Evolutionary conservation across 139 green algal species (phyloP).

Genomic region (Pleodorina starrii): DNA sequence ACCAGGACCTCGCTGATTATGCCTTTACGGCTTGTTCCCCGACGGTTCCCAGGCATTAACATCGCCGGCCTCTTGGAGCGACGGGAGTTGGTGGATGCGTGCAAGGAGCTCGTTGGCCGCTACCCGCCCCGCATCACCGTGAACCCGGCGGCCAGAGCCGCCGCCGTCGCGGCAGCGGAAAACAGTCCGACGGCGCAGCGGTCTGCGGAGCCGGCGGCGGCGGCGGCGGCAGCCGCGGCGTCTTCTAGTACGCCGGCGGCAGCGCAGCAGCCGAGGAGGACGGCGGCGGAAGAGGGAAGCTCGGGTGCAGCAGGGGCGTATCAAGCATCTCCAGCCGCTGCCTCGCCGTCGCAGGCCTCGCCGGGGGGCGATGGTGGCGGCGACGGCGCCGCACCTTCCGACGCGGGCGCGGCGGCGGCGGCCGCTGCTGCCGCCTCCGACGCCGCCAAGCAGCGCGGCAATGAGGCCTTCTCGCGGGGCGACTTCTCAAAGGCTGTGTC

Average conservation of each 20-base stretch:
- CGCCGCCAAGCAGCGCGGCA: slow-evolving; percentile 63
- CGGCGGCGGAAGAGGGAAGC: too few species aligned
- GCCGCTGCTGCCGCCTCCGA: slow-evolving; percentile 21
- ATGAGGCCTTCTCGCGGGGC: slow-evolving; percentile 56
- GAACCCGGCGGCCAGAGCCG: not conserved
- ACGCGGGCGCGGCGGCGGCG: not conserved
- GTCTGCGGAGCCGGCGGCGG: not conserved
- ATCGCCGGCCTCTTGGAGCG: slow-evolving; percentile 45
- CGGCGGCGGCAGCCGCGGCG: not conserved
- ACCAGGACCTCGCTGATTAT: too few species aligned
- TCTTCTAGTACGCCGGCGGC: not conserved
- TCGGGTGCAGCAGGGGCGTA: too few species aligned
- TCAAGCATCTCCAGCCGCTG: too few species aligned
- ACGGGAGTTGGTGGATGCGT: slow-evolving; percentile 29
- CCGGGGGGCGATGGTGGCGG: not conserved
- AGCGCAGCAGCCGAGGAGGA: not conserved
- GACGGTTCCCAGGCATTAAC: slow-evolving; percentile 35
- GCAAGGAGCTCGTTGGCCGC: not conserved
- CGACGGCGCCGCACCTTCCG: not conserved
- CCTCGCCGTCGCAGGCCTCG: too few species aligned
- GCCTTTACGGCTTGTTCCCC: not conserved
- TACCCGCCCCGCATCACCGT: slow-evolving; percentile 17
- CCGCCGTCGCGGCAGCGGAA: too few species aligned
- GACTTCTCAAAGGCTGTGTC: slow-evolving; percentile 66
- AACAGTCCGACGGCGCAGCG: not conserved